These are phyloP conservation scores for Claviceps purpurea DNA, from an alignment of 2,329 filamentous ascomycete species.

Conservation along the genomic window DNA sequence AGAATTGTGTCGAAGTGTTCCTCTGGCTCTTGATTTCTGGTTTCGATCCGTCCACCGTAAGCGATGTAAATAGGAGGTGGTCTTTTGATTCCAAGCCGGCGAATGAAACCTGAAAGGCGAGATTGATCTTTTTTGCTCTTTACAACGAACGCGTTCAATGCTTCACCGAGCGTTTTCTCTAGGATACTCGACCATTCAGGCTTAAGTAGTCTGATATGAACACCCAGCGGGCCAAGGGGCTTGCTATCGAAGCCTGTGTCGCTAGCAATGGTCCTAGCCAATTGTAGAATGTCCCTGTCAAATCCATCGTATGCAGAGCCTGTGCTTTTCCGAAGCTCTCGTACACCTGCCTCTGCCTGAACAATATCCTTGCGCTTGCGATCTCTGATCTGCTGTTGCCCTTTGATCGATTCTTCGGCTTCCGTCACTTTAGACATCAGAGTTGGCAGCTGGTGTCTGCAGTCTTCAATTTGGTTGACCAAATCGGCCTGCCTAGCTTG, in stretches of 20 bases:
- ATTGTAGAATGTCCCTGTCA: conserved; percentile 43
- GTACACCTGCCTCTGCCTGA: conserved; percentile 28
- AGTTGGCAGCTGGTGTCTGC: conserved; percentile 17
- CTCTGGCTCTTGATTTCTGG: conserved; percentile 53
- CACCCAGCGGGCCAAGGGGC: conserved; percentile 75
- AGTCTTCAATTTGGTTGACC: conserved; percentile 14
- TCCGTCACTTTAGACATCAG: conserved; percentile 21
- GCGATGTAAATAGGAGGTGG: conserved; percentile 26
- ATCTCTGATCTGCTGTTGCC: conserved; percentile 18
- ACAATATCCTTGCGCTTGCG: conserved; percentile 41
- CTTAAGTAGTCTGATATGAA: conserved; percentile 61
- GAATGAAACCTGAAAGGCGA: conserved; percentile 54
- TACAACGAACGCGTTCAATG: conserved; percentile 68
- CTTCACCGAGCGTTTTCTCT: conserved; percentile 60
- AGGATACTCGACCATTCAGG: conserved; percentile 74
- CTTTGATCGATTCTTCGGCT: conserved; percentile 18
- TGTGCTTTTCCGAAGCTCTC: conserved; percentile 41
- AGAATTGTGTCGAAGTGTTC: conserved; percentile 61
- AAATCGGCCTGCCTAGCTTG: conserved; percentile 14
- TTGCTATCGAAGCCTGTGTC: conserved; percentile 55
- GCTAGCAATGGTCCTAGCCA: conserved; percentile 56
- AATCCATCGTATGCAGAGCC: conserved; percentile 52
- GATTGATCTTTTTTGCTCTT: conserved; percentile 61
- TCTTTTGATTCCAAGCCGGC: conserved; percentile 39
- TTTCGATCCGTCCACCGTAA: conserved; percentile 22